phyloP scores from a whole-genome alignment of 768 basidiomycete species.

The Lactarius hengduanensis region DNA sequence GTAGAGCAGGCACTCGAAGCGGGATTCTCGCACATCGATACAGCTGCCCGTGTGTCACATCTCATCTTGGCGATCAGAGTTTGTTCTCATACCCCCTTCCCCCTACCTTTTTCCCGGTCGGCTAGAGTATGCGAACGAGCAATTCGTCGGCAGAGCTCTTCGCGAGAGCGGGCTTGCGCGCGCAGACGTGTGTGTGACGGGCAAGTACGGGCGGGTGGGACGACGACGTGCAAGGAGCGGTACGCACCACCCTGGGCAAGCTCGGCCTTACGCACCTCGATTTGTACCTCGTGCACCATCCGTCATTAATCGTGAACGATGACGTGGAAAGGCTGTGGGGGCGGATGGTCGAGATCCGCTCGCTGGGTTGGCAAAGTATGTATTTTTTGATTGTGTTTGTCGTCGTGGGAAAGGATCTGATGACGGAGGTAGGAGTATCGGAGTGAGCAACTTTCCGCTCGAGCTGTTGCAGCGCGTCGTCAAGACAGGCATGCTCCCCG shows the following conservation, averaged over 20 bases:
- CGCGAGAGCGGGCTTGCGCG: conserved; percentile 39
- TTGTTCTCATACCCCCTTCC: neutral
- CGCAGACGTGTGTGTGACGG: conserved; percentile 41
- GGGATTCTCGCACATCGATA: conserved; percentile 65
- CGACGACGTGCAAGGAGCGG: conserved; percentile 39
- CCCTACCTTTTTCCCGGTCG: neutral
- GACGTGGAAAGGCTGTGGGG: conserved; percentile 49
- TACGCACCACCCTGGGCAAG: conserved; percentile 53
- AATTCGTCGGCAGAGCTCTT: conserved; percentile 40
- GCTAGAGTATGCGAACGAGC: conserved; percentile 40
- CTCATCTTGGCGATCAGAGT: neutral
- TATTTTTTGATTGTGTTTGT: neutral
- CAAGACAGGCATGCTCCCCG: conserved; percentile 57
- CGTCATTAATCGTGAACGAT: conserved; percentile 34
- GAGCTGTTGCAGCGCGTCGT: conserved; percentile 51
- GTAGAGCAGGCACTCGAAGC: conserved; percentile 57
- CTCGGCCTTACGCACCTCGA: conserved; percentile 62
- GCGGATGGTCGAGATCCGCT: conserved; percentile 54
- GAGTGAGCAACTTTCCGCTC: conserved; percentile 67
- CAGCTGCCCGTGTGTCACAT: conserved; percentile 48
- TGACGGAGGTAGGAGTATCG: conserved; percentile 53
- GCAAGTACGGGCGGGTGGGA: conserved; percentile 44
- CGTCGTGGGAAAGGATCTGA: neutral
- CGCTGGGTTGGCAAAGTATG: conserved; percentile 42
- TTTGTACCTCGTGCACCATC: conserved; percentile 67